A percentile compares a stretch with the other conserved stretches of the same genome.
These are phyloP conservation scores for Starmerella asiatica DNA, from an alignment of 805 yeast genomes.

Conservation along the genomic window DNA sequence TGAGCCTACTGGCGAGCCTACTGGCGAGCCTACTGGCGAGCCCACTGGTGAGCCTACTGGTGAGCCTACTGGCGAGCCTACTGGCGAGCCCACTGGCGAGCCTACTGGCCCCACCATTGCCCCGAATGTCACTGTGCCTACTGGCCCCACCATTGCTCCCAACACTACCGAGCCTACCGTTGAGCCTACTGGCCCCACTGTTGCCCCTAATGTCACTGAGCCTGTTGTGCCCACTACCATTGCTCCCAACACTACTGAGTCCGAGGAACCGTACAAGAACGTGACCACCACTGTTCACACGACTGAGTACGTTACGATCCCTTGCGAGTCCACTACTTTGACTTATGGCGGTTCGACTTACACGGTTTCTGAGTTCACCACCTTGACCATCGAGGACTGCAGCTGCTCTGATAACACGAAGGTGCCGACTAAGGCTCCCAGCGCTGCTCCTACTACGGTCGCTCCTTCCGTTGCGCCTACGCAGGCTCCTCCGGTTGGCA, in stretches of 20 bases:
- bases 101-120: slow-evolving; percentile 5
- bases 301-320: slow-evolving; percentile 21
- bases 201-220: neutral
- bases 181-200: neutral
- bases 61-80: neutral
- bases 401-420: slow-evolving; percentile 61
- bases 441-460: slow-evolving; percentile 21
- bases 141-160: neutral
- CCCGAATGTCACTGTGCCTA: slow-evolving; percentile 2
- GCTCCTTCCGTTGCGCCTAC: slow-evolving; percentile 7
- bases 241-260: slow-evolving; percentile 1
- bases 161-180: neutral
- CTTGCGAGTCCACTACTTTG: slow-evolving; percentile 22
- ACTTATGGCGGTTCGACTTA: slow-evolving; percentile 30
- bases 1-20: no score
- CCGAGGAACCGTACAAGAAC: slow-evolving; percentile 9
- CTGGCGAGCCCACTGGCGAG: no score
- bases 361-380: slow-evolving; percentile 37
- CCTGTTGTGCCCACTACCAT: neutral
- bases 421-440: slow-evolving; percentile 19
- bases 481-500: slow-evolving; percentile 12
- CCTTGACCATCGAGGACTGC: slow-evolving; percentile 44
- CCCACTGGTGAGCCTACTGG: neutral
- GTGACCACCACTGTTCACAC: slow-evolving; percentile 18
- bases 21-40: no score